These are phyloP conservation scores for Ogataea allantospora DNA, from an alignment of 805 yeast genomes.

Conservation along the genomic window DNA sequence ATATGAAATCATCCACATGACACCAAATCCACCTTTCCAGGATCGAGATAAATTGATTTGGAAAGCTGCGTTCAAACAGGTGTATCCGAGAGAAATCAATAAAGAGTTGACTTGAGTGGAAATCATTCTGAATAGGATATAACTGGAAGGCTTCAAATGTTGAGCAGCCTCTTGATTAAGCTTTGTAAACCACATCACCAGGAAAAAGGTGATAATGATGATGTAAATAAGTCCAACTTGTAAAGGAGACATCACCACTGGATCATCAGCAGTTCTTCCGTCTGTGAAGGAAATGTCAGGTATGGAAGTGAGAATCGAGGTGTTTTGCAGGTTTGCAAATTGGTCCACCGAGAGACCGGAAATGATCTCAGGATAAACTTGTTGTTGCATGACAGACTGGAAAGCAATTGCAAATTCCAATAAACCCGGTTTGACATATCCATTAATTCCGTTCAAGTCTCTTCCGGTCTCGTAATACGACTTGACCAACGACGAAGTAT, in stretches of 20 bases:
- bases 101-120: conserved; percentile 54
- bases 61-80: conserved; percentile 64
- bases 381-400: conserved; percentile 13
- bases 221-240: conserved; percentile 76
- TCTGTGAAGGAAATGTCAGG: conserved; percentile 37
- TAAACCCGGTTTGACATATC: conserved; percentile 46
- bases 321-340: conserved; percentile 21
- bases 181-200: conserved; percentile 56
- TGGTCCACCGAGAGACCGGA: conserved; percentile 26
- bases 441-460: conserved; percentile 49
- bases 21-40: conserved; percentile 66
- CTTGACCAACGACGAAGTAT: conserved; percentile 24
- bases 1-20: conserved; percentile 68
- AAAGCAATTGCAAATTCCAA: conserved; percentile 35
- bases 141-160: conserved; percentile 41
- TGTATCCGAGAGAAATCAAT: conserved; percentile 54
- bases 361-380: conserved; percentile 31
- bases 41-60: conserved; percentile 57
- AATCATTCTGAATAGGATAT: conserved; percentile 50
- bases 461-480: conserved; percentile 60
- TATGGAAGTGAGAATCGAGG: conserved; percentile 18
- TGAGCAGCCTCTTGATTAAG: conserved; percentile 51
- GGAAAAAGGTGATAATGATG: conserved; percentile 71
- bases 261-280: conserved; percentile 47
- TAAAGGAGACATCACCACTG: conserved; percentile 59